Base-by-base conservation (phyloP, 495 filamentous ascomycete genomes). In the Penicillium egyptiacum region DNA sequence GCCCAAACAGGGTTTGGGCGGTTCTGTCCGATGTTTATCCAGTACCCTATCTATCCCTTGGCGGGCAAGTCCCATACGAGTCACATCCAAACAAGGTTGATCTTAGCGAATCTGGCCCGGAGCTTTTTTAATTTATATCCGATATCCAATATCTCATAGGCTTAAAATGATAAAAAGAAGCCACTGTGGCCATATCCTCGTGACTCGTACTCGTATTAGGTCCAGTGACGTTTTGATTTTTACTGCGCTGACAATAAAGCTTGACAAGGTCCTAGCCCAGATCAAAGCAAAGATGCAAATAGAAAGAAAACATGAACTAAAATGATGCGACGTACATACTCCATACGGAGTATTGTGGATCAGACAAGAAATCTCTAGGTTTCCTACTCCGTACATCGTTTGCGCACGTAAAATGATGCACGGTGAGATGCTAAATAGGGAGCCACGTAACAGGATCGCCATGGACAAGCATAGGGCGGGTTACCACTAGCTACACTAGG, bases 141-240 rank as follows among this genome's bases (percentile, higher is more conserved):
- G 49, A 55, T 45, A 54, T 55, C 53, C 28, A 19, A 49, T 35
- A 31, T 53, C 26, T 50, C 47, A 54, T 33, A 50, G 48, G 37
- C 25, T 20, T 31, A 41, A 35, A 41, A 28, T 10, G 19, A 44
- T 55, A 16, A 30, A 33, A 47, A 61, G 19, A 56, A 62, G 65
- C 65, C 65, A 67, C 58, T 43, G 59, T 67, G 59, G 58, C 56
- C 62, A 22, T 31, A 42, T 28, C 14, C 60, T 64, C 66, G 58
- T 69, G 61, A 66, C 54, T 64, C 61, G 58, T 65, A 59, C 53
- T 63, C 65, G 65, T 63, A 68, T 68, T 53, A 35, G 50, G 41
- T 54, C 57, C 37, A 58, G 54, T 64, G 64, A 64, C 61, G 61
- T 64, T 64, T 57, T 20, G 52, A 57, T 56, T 64, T 40, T 44